A percentile compares a stretch with the other conserved stretches of the same genome.
These are phyloP conservation scores for Gossypium raimondii DNA, from an alignment of 345 rosid genomes.

Conservation along the genomic window DNA sequence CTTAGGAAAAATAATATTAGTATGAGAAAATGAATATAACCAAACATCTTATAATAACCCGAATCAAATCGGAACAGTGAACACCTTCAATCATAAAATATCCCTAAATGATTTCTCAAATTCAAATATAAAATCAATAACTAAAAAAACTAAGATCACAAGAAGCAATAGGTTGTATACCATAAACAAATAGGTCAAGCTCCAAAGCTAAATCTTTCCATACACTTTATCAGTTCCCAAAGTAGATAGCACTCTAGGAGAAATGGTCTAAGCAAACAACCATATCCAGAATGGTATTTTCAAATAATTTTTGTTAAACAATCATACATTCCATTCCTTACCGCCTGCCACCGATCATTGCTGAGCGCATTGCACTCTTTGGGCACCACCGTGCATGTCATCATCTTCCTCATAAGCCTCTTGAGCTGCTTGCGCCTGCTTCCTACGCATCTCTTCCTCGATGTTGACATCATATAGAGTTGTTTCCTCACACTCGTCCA, in stretches of 20 bases:
- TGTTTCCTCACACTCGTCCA: slow-evolving; percentile 6
- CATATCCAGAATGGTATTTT: slow-evolving; percentile 19
- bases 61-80: not conserved
- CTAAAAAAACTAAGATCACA: not conserved
- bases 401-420: not conserved
- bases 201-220: not conserved
- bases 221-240: not conserved
- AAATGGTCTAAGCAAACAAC: not conserved
- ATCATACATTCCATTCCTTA: slow-evolving; percentile 1
- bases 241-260: not conserved
- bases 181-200: not conserved
- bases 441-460: slow-evolving; percentile 7
- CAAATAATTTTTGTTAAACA: slow-evolving; percentile 7
- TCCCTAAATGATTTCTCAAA: not conserved
- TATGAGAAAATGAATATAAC: no score
- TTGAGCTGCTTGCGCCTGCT: slow-evolving; percentile 4
- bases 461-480: not conserved
- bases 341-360: not conserved
- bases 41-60: no score
- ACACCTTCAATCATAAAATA: not conserved
- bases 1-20: no score
- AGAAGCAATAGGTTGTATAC: not conserved
- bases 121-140: not conserved
- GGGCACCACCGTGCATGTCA: not conserved
- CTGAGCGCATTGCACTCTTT: slow-evolving; percentile 1